Percentiles rank a stretch among this genome's conserved stretches.
Conservation (phyloP, 768 basidiomycete species). For the Dentipellis fragilis region DNA sequence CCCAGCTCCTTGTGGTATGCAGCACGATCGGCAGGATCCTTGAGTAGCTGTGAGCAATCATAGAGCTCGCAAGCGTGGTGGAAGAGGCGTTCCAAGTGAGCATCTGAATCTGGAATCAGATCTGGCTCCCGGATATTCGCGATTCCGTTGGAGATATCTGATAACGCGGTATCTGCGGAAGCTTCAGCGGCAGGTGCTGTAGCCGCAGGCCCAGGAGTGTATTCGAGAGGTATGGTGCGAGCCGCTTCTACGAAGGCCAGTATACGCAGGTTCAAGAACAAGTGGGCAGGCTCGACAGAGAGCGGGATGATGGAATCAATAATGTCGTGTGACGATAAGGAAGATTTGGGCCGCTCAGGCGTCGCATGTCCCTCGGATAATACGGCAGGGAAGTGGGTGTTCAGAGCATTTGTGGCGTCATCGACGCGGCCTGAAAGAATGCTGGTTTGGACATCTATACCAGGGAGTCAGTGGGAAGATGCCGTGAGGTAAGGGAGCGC, state of each 20-base stretch:
- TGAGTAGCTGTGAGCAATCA: constrained; percentile 46
- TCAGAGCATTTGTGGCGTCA: constrained; percentile 55
- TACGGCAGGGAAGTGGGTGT: constrained; percentile 68
- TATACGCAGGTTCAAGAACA: constrained; percentile 78
- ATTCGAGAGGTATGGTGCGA: constrained; percentile 56
- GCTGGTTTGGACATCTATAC: constrained; percentile 55
- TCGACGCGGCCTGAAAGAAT: constrained; percentile 73
- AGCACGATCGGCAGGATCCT: constrained; percentile 42
- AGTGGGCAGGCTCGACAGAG: constrained; percentile 64
- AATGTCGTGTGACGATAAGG: constrained; percentile 20
- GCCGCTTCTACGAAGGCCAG: constrained; percentile 82
- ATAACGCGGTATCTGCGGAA: constrained; percentile 6
- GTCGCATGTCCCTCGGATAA: constrained; percentile 23
- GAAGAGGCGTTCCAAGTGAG: constrained; percentile 41
- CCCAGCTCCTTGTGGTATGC: constrained; percentile 61
- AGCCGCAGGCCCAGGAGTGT: constrained; percentile 19
- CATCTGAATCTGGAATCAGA: constrained; percentile 21
- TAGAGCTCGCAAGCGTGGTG: constrained; percentile 59
- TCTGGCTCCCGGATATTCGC: constrained; percentile 19
- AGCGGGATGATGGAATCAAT: constrained; percentile 46
- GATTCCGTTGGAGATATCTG: constrained; percentile 5
- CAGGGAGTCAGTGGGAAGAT: background rate
- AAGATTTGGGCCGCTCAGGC: background rate
- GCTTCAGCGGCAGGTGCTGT: background rate
- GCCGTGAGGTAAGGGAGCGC: background rate